Base-by-base conservation (phyloP, 805 yeast species). In the Saccharomycopsis vini region DNA sequence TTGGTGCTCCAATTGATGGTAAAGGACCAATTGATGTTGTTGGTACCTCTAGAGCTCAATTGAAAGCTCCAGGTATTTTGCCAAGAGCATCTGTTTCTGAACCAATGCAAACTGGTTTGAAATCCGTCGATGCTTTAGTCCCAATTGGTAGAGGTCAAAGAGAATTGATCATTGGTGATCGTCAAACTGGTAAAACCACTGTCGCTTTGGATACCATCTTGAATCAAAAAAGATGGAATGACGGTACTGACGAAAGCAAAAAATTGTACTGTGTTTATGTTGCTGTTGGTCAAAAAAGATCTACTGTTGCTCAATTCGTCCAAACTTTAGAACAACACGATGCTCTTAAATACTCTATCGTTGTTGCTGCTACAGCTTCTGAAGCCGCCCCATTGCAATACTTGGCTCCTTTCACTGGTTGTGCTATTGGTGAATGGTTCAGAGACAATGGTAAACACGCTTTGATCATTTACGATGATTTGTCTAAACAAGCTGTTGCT, bases 101-200 rank as follows among this genome's bases (percentile, higher is more conserved):
- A 80, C 98, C 99, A 69, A 92, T 92, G 83, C 98, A 92, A 78
- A 90, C 98, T 63, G 99, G 98, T 82, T 82, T 92, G 67, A 92
- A 92, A 79, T 81, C 97, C 54, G 96, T 92, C 60, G 99, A 92
- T 68, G 90, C 98, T 67, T 81, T 92, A 63, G 99, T 92, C 71
- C 98, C 98, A 72, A 72, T 92, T 62, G 98, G 98, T 68, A 92
- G 98, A 84, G 98, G 98, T 71, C 98, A 92, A 77, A 92, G 98
- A 86, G 98, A 92, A 79, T 77, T 92, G 84, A 90, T 90, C 64
- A 90, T 90, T 68, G 98, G 98, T 82, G 98, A 90, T 73, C 90
- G 98, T 80, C 98, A 92, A 79, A 92, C 98, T 64, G 98, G 98
- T 83, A 92, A 92, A 80, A 92, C 98, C 66, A 96, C 97, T 56